Evolutionary conservation across 352 stramenopile species (phyloP).

Genomic region (Halophytophthora polymorphica): DNA sequence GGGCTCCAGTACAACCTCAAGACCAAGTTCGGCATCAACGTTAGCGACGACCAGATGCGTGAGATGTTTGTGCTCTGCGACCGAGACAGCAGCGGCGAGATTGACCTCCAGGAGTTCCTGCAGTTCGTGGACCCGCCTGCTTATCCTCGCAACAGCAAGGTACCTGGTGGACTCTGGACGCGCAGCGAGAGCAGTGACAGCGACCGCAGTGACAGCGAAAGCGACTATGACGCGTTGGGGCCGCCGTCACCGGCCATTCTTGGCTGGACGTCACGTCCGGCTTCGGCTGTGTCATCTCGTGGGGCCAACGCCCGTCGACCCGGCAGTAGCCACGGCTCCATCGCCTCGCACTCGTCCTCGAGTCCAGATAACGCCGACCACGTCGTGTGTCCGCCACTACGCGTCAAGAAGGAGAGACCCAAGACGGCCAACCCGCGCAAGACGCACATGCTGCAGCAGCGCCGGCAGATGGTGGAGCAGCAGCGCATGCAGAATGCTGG

Average conservation of each 20-base stretch:
- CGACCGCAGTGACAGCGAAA: slow-evolving; percentile 17
- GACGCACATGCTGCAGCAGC: slow-evolving; percentile 55
- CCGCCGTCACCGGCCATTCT: neutral
- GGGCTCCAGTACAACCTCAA: slow-evolving; percentile 79
- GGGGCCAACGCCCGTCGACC: neutral
- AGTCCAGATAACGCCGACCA: slow-evolving; percentile 7
- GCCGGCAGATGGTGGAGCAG: slow-evolving; percentile 47
- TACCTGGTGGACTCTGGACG: slow-evolving; percentile 64
- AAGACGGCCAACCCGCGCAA: slow-evolving; percentile 68
- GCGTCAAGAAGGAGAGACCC: slow-evolving; percentile 48
- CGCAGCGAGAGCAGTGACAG: slow-evolving; percentile 17
- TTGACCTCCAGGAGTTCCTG: slow-evolving; percentile 76
- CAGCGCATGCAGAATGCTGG: slow-evolving; percentile 15
- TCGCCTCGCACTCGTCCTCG: slow-evolving; percentile 1
- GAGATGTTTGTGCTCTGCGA: slow-evolving; percentile 66
- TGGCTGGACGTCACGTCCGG: neutral
- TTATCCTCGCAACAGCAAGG: slow-evolving; percentile 50
- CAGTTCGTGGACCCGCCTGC: slow-evolving; percentile 65
- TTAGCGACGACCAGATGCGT: slow-evolving; percentile 70
- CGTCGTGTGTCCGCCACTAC: neutral
- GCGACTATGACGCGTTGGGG: neutral
- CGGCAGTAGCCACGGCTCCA: slow-evolving; percentile 1
- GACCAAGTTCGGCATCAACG: slow-evolving; percentile 74
- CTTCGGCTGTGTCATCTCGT: slow-evolving; percentile 2
- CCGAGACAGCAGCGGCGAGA: slow-evolving; percentile 59